Evolutionary conservation across 768 basidiomycete species (phyloP).

Genomic region (Cystoderma amianthinum): DNA sequence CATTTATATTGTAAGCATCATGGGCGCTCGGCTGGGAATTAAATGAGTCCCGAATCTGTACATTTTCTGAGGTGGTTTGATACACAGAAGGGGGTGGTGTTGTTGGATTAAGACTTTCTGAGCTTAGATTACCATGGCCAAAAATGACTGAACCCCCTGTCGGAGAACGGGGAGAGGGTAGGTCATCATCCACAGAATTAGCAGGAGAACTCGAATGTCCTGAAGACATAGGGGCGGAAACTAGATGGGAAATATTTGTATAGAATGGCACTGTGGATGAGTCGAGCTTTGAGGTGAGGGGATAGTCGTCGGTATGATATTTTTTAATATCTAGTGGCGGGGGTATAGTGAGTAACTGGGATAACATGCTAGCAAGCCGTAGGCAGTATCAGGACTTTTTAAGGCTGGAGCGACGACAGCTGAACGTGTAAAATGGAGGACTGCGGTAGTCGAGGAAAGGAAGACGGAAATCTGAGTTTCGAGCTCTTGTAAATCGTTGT

Average conservation of each 20-base stretch:
- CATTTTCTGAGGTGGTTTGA: constrained; percentile 11
- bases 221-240: constrained; percentile 15
- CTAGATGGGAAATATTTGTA: constrained; percentile 15
- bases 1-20: constrained; percentile 18
- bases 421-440: neutral
- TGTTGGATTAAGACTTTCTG: constrained; percentile 22
- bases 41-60: constrained; percentile 10
- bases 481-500: constrained; percentile 4
- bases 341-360: constrained; percentile 1
- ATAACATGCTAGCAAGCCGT: neutral
- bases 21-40: constrained; percentile 15
- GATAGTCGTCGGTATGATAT: neutral
- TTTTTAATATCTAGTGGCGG: neutral
- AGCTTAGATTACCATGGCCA: constrained; percentile 20
- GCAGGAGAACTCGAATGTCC: constrained; percentile 18
- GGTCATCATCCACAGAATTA: constrained; percentile 28
- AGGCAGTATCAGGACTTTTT: too few species aligned
- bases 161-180: constrained; percentile 23
- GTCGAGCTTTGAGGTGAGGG: constrained; percentile 4
- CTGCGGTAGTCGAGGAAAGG: too few species aligned
- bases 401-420: constrained; percentile 11
- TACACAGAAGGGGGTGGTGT: constrained; percentile 24
- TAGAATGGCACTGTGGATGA: constrained; percentile 12
- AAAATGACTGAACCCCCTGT: constrained; percentile 18
- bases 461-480: neutral